Evolutionary conservation across 345 rosid genomes (phyloP).

Genomic region (Lenwebbia sp.): DNA sequence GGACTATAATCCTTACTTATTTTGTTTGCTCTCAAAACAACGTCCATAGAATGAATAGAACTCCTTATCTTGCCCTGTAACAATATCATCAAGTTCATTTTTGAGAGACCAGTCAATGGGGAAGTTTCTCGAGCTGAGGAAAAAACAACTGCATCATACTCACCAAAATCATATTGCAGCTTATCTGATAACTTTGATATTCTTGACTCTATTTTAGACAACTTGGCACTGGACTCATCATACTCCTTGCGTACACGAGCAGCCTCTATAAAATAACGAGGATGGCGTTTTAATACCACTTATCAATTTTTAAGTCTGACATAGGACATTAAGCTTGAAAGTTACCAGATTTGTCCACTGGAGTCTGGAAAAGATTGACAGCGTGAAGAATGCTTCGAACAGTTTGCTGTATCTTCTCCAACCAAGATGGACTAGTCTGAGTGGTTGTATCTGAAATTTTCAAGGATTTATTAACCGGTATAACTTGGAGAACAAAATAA

Average conservation of each 20-base stretch:
- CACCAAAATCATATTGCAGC: conserved; percentile 83
- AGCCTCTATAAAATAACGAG: conserved; percentile 47
- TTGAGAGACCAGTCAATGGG: not conserved
- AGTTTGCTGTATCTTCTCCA: conserved; percentile 77
- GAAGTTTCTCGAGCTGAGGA: not conserved
- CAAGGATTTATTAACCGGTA: not conserved
- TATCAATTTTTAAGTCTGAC: not conserved
- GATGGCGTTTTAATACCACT: not conserved
- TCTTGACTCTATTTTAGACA: conserved; percentile 74
- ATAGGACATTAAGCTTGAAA: not conserved
- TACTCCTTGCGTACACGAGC: conserved; percentile 75
- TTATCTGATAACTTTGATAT: conserved; percentile 71
- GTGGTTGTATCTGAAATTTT: not conserved
- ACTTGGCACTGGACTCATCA: conserved; percentile 62
- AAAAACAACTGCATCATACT: conserved; percentile 8
- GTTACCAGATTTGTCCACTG: conserved; percentile 71
- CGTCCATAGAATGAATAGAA: conserved; percentile 78
- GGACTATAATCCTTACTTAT: conserved; percentile 37
- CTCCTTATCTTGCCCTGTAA: conserved; percentile 83
- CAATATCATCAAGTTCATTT: not conserved
- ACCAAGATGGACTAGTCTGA: conserved; percentile 58
- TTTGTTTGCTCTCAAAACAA: conserved; percentile 88
- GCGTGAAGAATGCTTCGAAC: conserved; percentile 57
- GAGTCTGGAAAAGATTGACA: conserved; percentile 69
- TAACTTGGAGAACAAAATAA: not conserved